Conservation (phyloP, 371 early-diverging fungal genomes). For the Rhizopus stolonifer region DNA sequence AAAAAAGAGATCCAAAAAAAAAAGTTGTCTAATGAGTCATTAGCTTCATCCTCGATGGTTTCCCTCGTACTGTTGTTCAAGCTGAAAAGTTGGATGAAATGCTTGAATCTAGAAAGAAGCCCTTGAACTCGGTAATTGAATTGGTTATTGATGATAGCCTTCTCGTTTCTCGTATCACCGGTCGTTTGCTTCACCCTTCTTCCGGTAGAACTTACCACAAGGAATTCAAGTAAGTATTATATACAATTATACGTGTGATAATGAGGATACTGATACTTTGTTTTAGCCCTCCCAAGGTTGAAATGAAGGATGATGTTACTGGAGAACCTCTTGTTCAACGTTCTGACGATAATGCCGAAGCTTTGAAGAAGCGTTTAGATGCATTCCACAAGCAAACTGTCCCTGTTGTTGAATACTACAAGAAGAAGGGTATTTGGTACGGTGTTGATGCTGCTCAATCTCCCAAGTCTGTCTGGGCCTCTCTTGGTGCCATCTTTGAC, state of each 20-base stretch:
- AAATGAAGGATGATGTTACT: conserved; percentile 94
- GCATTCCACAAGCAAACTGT: conserved; percentile 95
- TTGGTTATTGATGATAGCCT: conserved; percentile 92
- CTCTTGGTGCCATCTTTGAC: conserved; percentile 86
- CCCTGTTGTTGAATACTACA: conserved; percentile 97
- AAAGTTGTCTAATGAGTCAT: not conserved
- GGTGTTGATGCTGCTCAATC: conserved; percentile 93
- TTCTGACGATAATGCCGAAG: conserved; percentile 96
- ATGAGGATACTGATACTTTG: not conserved
- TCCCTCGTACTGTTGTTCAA: conserved; percentile 98
- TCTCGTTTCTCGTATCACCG: conserved; percentile 94
- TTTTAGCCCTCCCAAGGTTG: conserved; percentile 84
- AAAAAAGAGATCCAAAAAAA: not conserved
- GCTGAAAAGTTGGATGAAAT: conserved; percentile 97
- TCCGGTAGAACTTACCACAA: conserved; percentile 97
- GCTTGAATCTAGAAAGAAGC: conserved; percentile 80
- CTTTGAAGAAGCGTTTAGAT: conserved; percentile 90
- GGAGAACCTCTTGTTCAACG: conserved; percentile 97
- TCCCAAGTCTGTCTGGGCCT: conserved; percentile 89
- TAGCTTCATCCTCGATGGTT: conserved; percentile 99
- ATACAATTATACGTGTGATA: not conserved
- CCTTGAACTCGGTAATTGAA: conserved; percentile 91
- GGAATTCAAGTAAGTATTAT: conserved; percentile 71
- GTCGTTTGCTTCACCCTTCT: conserved; percentile 91
- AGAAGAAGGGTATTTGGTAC: conserved; percentile 87